A percentile compares a stretch with the other conserved stretches of the same genome.
Evolutionary conservation across 2,329 filamentous ascomycete species (phyloP).

Genomic region (Aciculosporium take): DNA sequence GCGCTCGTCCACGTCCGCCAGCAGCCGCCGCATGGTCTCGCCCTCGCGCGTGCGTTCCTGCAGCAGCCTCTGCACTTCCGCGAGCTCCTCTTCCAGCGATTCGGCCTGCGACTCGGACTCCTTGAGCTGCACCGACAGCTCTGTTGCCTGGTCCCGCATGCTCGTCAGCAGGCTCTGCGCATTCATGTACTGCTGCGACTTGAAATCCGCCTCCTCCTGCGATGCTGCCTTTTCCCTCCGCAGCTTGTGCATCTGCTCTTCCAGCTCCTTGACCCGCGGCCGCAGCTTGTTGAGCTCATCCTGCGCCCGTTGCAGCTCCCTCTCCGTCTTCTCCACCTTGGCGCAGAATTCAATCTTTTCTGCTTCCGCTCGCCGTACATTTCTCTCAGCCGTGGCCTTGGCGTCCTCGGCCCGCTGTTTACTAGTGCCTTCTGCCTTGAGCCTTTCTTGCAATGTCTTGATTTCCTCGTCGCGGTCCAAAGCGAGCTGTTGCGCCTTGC

Average conservation of each 20-base stretch:
- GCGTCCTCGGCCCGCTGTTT: constrained; percentile 67
- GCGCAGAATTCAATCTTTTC: constrained; percentile 69
- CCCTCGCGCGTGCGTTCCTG: constrained; percentile 80
- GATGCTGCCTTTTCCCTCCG: constrained; percentile 52
- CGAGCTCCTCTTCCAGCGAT: constrained; percentile 79
- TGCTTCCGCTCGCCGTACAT: constrained; percentile 62
- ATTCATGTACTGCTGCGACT: constrained; percentile 71
- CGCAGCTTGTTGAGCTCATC: constrained; percentile 59
- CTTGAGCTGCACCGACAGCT: constrained; percentile 82
- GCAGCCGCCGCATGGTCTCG: constrained; percentile 82
- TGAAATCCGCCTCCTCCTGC: constrained; percentile 70
- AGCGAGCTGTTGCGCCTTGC: constrained; percentile 52
- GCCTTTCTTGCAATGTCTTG: constrained; percentile 61
- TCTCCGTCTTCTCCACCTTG: constrained; percentile 52
- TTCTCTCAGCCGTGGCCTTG: constrained; percentile 57
- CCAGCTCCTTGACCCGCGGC: constrained; percentile 48
- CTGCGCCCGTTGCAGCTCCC: constrained; percentile 57
- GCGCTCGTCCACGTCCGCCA: constrained; percentile 73
- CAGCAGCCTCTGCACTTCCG: constrained; percentile 74
- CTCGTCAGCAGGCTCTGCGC: constrained; percentile 76
- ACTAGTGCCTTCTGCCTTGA: constrained; percentile 58
- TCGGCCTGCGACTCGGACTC: constrained; percentile 73
- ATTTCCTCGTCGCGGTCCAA: constrained; percentile 67
- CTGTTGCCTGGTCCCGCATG: constrained; percentile 83
- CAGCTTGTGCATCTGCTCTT: constrained; percentile 57